phyloP scores from a whole-genome alignment of 345 rosid species.

The Heritiera fomes region DNA sequence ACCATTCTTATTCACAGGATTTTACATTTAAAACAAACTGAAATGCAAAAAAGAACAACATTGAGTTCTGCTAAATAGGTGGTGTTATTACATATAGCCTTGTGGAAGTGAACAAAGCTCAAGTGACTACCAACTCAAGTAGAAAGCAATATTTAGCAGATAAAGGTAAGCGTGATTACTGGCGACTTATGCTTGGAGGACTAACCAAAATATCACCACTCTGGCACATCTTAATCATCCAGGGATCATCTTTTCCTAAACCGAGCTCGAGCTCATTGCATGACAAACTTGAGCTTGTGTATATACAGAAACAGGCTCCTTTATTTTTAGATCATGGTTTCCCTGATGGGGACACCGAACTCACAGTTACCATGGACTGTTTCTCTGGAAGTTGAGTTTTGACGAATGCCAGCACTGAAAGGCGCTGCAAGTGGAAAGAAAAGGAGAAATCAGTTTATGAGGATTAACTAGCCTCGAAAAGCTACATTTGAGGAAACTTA shows the following conservation, averaged over 20 bases:
- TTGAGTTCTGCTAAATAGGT: background rate
- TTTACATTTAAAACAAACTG: background rate
- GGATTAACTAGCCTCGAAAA: background rate
- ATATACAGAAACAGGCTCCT: constrained; percentile 19
- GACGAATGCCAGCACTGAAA: constrained; percentile 76
- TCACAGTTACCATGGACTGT: constrained; percentile 33
- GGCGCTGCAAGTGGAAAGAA: constrained; percentile 51
- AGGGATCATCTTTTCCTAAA: constrained; percentile 3
- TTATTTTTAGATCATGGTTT: background rate
- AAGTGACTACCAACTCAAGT: background rate
- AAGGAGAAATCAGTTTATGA: background rate
- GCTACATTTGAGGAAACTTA: constrained; percentile 33
- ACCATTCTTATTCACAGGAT: background rate
- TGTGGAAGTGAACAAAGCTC: background rate
- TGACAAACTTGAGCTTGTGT: background rate
- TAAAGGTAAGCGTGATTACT: background rate
- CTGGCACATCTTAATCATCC: constrained; percentile 5
- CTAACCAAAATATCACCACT: background rate
- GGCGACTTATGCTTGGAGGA: background rate
- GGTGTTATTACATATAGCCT: background rate
- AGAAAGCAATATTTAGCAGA: background rate
- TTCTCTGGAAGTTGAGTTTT: constrained; percentile 66
- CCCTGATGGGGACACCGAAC: background rate
- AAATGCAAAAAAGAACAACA: too few species aligned
- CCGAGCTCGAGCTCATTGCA: constrained; percentile 22